Percentiles rank a stretch among this genome's conserved stretches.
Conservation (phyloP, 441 rosid genomes). For the Codiaeum variegatum region DNA sequence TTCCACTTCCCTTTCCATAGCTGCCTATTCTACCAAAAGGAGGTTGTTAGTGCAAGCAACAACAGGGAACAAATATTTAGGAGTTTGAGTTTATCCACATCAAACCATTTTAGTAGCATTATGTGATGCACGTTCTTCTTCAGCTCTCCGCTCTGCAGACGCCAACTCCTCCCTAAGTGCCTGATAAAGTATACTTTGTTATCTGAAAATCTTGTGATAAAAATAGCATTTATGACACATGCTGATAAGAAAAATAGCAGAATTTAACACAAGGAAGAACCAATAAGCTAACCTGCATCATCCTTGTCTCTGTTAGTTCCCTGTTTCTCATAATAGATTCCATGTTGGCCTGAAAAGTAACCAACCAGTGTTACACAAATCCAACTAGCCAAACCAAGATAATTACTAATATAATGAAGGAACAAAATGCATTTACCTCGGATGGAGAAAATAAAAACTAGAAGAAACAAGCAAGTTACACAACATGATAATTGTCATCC, state of each 20-base stretch:
- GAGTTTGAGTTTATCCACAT: constrained; percentile 21
- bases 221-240: constrained; percentile 13
- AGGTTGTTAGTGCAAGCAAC: constrained; percentile 18
- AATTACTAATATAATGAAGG: not conserved
- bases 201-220: constrained; percentile 19
- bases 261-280: constrained; percentile 16
- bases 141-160: constrained; percentile 86
- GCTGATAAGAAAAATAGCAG: not conserved
- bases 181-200: constrained; percentile 38
- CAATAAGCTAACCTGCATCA: constrained; percentile 81
- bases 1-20: constrained; percentile 96
- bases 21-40: constrained; percentile 58
- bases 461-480: constrained; percentile 8
- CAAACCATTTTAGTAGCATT: constrained; percentile 90
- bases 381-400: not conserved
- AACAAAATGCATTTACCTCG: not conserved
- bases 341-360: constrained; percentile 71
- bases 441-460: constrained; percentile 12
- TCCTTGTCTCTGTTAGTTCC: constrained; percentile 95
- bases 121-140: constrained; percentile 91
- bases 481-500: not conserved
- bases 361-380: not conserved
- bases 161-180: constrained; percentile 96
- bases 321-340: constrained; percentile 96
- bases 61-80: constrained; percentile 9